Conservation (phyloP, 1,284 basidiomycete species). For the Coriolopsis trogii region DNA sequence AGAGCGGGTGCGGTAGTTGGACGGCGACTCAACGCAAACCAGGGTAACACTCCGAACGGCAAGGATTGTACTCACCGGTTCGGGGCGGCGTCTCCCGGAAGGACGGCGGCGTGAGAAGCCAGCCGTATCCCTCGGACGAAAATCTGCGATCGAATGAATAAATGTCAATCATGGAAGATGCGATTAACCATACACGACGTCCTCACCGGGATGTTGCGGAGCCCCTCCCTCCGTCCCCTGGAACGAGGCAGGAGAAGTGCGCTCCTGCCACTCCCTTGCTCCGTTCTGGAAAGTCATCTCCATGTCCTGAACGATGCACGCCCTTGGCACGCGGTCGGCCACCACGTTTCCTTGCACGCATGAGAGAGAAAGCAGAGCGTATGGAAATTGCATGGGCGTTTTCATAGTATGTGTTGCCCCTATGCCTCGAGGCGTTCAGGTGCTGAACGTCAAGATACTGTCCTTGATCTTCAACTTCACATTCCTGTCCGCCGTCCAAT, state of each 20-base stretch:
- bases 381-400: not conserved
- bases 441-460: constrained; percentile 83
- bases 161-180: constrained; percentile 2
- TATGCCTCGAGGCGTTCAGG: constrained; percentile 37
- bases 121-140: constrained; percentile 1
- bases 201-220: not conserved
- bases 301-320: not conserved
- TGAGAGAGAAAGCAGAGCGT: not conserved
- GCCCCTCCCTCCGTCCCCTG: not conserved
- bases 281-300: not conserved
- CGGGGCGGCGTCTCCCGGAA: constrained; percentile 2
- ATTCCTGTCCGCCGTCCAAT: constrained; percentile 83
- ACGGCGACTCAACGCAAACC: not conserved
- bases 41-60: constrained; percentile 2
- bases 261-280: not conserved
- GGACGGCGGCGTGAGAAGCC: constrained; percentile 3
- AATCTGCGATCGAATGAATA: constrained; percentile 8
- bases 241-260: constrained; percentile 11
- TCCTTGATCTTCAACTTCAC: constrained; percentile 83
- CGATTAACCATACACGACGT: constrained; percentile 11
- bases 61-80: not conserved
- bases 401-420: constrained; percentile 1
- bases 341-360: not conserved
- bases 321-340: not conserved
- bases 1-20: constrained; percentile 6